Evolutionary conservation across 352 stramenopile genomes (phyloP).

Genomic region (Phytophthora meadii): DNA sequence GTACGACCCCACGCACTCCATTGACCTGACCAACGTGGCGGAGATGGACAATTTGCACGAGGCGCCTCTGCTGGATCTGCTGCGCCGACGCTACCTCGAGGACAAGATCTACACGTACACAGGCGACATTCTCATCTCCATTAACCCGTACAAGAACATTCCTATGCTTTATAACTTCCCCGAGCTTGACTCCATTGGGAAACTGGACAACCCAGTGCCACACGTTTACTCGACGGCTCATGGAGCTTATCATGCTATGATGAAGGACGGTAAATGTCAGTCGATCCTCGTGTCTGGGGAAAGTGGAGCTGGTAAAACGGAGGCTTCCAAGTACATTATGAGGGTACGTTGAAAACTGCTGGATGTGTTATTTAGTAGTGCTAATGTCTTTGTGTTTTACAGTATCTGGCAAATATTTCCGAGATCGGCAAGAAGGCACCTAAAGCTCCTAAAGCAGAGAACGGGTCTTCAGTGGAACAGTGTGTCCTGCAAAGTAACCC

Average conservation of each 20-base stretch:
- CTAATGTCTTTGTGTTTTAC: conserved; percentile 13
- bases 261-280: conserved; percentile 83
- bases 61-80: conserved; percentile 89
- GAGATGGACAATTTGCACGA: conserved; percentile 95
- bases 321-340: conserved; percentile 94
- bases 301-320: conserved; percentile 88
- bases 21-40: conserved; percentile 92
- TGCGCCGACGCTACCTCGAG: conserved; percentile 88
- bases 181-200: conserved; percentile 87
- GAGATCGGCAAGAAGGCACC: conserved; percentile 84
- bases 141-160: conserved; percentile 97
- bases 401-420: conserved; percentile 92
- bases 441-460: conserved; percentile 72
- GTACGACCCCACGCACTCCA: conserved; percentile 91
- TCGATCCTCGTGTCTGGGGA: conserved; percentile 90
- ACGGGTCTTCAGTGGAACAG: conserved; percentile 83
- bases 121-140: conserved; percentile 95
- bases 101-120: conserved; percentile 97
- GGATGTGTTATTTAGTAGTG: conserved; percentile 1
- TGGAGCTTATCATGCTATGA: conserved; percentile 82
- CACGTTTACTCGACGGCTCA: conserved; percentile 89
- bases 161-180: conserved; percentile 92
- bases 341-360: conserved; percentile 48
- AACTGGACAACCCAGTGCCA: conserved; percentile 85
- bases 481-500: conserved; percentile 94